A percentile compares a stretch with the other conserved stretches of the same genome.
Evolutionary conservation across 139 green algal genomes (phyloP).

Genomic region (Penium margaritaceum): DNA sequence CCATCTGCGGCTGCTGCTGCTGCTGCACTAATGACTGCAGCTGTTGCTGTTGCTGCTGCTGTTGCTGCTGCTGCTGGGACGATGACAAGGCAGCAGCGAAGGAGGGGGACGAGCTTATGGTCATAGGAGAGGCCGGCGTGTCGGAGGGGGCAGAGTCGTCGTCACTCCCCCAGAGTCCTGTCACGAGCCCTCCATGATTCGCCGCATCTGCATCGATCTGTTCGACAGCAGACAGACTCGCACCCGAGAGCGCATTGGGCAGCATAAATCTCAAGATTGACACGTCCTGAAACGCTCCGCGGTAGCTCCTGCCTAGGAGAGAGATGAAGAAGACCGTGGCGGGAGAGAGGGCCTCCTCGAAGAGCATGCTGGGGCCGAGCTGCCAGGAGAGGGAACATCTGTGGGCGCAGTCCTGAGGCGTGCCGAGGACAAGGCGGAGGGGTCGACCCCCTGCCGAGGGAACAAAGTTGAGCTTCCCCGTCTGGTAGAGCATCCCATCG

Average conservation of each 20-base stretch:
- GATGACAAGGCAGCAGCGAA: too few relatives aligned
- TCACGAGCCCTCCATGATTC: background rate
- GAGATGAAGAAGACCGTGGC: slow-evolving; percentile 27
- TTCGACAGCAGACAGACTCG: slow-evolving; percentile 1
- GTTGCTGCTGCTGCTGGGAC: too few relatives aligned
- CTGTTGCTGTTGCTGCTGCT: too few relatives aligned
- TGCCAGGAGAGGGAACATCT: slow-evolving; percentile 18
- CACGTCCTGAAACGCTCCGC: slow-evolving; percentile 35
- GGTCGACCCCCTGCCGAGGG: background rate
- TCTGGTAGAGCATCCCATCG: slow-evolving; percentile 28
- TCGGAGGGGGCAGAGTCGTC: too few relatives aligned
- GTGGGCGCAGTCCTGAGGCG: background rate
- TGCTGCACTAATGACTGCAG: too few relatives aligned
- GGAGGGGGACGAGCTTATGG: too few relatives aligned
- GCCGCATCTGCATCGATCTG: slow-evolving; percentile 1
- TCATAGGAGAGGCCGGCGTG: too few relatives aligned
- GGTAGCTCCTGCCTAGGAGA: slow-evolving; percentile 32
- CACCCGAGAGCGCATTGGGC: background rate
- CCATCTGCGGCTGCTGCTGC: too few relatives aligned
- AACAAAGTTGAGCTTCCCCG: slow-evolving; percentile 24
- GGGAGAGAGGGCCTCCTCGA: slow-evolving; percentile 33
- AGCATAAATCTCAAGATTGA: slow-evolving; percentile 16
- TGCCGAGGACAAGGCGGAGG: slow-evolving; percentile 15
- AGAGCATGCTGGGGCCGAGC: slow-evolving; percentile 25
- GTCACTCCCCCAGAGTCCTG: too few relatives aligned